Evolutionary conservation across 345 rosid species (phyloP).

Genomic region (Arabidopsis arenosa): DNA sequence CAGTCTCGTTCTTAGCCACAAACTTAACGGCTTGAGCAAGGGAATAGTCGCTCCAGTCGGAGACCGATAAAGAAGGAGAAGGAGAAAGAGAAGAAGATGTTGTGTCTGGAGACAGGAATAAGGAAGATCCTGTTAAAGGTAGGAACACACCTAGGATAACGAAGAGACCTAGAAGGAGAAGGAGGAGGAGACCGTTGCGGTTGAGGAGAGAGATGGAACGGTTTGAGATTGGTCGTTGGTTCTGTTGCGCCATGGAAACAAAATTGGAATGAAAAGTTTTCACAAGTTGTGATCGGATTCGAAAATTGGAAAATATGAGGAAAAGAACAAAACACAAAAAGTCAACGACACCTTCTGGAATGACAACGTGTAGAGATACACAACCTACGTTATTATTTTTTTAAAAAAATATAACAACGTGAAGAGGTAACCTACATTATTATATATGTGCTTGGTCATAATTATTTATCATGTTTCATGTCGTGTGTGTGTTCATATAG

Average conservation of each 20-base stretch:
- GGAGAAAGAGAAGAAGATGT: slow-evolving; percentile 29
- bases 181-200: slow-evolving; percentile 19
- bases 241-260: neutral
- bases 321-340: neutral
- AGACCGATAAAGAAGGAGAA: neutral
- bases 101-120: slow-evolving; percentile 46
- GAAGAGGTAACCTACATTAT: slow-evolving; percentile 5
- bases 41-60: slow-evolving; percentile 73
- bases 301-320: neutral
- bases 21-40: slow-evolving; percentile 28
- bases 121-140: slow-evolving; percentile 49
- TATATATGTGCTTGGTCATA: neutral
- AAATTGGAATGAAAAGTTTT: neutral
- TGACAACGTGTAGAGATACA: neutral
- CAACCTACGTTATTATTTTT: neutral
- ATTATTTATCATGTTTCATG: neutral
- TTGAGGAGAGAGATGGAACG: slow-evolving; percentile 16
- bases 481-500: neutral
- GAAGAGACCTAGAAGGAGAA: slow-evolving; percentile 9
- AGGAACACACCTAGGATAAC: slow-evolving; percentile 23
- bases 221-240: slow-evolving; percentile 12
- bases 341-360: neutral
- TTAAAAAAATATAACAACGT: neutral
- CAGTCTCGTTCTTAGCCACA: slow-evolving; percentile 18
- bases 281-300: neutral